phyloP scores from a whole-genome alignment of 148 eudicot species.

The Diospyros lotus region DNA sequence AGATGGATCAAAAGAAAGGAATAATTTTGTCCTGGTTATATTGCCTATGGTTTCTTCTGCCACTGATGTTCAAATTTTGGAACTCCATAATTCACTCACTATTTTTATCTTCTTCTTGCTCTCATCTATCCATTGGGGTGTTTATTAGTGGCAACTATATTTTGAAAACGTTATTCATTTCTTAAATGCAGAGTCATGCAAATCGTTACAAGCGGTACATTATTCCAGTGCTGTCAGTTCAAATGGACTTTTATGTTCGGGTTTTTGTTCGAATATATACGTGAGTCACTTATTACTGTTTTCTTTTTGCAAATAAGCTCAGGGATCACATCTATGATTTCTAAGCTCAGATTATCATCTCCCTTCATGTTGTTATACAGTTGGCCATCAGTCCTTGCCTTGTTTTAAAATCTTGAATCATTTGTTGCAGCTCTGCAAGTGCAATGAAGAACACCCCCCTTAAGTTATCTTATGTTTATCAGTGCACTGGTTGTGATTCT shows the following conservation, averaged over 20 bases:
- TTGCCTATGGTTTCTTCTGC: neutral
- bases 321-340: neutral
- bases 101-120: too few species aligned
- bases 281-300: constrained; percentile 38
- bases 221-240: constrained; percentile 85
- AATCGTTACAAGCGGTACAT: constrained; percentile 95
- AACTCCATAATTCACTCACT: neutral
- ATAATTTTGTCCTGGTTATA: neutral
- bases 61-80: neutral
- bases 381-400: neutral
- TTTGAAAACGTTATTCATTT: neutral
- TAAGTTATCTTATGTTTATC: constrained; percentile 87
- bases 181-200: constrained; percentile 83
- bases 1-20: constrained; percentile 4
- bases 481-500: constrained; percentile 94
- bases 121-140: neutral
- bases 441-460: constrained; percentile 97
- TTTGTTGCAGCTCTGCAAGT: constrained; percentile 77
- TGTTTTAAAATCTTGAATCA: constrained; percentile 16
- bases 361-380: constrained; percentile 1
- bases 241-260: constrained; percentile 86
- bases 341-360: neutral
- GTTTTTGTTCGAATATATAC: constrained; percentile 93
- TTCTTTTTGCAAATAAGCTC: constrained; percentile 1
- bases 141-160: neutral